phyloP scores from a whole-genome alignment of 805 yeast genomes.

The Scheffersomyces lignosus region DNA sequence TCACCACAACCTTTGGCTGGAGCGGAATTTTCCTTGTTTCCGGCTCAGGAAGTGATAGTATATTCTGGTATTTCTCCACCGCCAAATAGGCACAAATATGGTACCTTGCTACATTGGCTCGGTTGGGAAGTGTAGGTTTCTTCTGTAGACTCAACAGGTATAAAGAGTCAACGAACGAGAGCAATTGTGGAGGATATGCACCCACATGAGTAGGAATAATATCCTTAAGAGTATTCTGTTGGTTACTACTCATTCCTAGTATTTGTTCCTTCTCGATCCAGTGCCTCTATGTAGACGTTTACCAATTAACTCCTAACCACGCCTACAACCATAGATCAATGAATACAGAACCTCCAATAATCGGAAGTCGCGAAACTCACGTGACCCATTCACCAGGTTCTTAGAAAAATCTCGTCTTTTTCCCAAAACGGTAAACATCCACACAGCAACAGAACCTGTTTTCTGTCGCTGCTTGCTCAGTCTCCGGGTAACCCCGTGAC shows the following conservation, averaged over 20 bases:
- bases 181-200: slow-evolving; percentile 43
- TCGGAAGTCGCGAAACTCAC: no score
- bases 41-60: slow-evolving; percentile 50
- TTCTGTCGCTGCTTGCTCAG: background rate
- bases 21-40: slow-evolving; percentile 55
- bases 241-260: background rate
- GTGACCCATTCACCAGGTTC: no score
- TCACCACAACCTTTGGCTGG: slow-evolving; percentile 44
- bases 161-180: slow-evolving; percentile 42
- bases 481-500: slow-evolving; percentile 18
- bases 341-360: no score
- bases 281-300: no score
- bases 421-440: no score
- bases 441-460: no score
- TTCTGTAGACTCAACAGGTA: slow-evolving; percentile 55
- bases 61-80: slow-evolving; percentile 46
- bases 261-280: no score
- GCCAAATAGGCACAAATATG: slow-evolving; percentile 70
- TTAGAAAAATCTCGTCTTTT: no score
- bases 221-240: slow-evolving; percentile 41
- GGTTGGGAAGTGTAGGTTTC: slow-evolving; percentile 47
- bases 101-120: slow-evolving; percentile 62
- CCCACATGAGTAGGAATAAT: slow-evolving; percentile 50
- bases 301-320: no score
- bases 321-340: no score